Base-by-base conservation (phyloP, 106 monocot species). In the Narthecium ossifragum region DNA sequence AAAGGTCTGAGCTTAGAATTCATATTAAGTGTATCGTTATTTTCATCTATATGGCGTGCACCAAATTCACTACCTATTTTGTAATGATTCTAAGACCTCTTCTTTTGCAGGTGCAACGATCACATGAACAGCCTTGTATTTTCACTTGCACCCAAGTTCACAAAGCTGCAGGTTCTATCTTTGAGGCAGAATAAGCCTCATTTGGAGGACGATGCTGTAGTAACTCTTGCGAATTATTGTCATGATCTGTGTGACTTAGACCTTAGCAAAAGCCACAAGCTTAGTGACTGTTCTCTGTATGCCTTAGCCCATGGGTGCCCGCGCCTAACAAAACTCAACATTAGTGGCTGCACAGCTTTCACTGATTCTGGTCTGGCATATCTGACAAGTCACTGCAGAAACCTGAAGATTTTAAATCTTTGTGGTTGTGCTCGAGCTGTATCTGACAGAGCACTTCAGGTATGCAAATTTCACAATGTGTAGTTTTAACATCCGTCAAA, bases 401-500 rank as follows among this genome's bases (percentile, higher is more conserved):
- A 72, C 23, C 61, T 99, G 59, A 88, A 88, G 34, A 40, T 53
- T 22, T 57, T 99, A 62, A 99, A 99, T 66, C 81, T 99, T 41
- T 99, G 98, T 76, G 98, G 98, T 27, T 99, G 98, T 68, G 84
- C 70, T 24, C 70, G 34, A 57, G 91, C 91, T 73, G 84, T 74
- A 47, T 63, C 87, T 20, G 91, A 99, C 30, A 82, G 70, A 75
- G 91, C 98, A 26, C 70, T 99, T 57, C 84, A 99, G 84, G 98
- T 84, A 66, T 26, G 3, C 20, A 15, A n/a, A 23, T 36, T 50
- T 57, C 21, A 18, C 9, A 18, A 51, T 18, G 21, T 51, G 1
- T 51, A 5, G n/a, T n/a, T n/a, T n/a, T n/a, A n/a, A n/a, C n/a
- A n/a, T n/a, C n/a, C n/a, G n/a, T n/a, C n/a, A n/a, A n/a, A n/a